A percentile compares a stretch with the other conserved stretches of the same genome.
Evolutionary conservation across 2,329 filamentous ascomycete genomes (phyloP).

Genomic region (Lizonia empirigonia): DNA sequence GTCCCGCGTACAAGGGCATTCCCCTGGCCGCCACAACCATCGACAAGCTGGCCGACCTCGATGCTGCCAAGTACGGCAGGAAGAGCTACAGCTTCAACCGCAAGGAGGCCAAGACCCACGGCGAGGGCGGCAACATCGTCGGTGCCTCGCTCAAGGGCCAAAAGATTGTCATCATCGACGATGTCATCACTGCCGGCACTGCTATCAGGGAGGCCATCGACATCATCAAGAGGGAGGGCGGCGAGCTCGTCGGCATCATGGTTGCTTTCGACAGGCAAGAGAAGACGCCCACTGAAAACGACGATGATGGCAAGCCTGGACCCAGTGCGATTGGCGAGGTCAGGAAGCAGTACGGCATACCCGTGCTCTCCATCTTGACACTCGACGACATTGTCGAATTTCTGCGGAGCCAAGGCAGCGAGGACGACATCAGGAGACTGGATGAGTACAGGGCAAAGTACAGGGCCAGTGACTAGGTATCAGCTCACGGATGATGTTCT

Average conservation of each 20-base stretch:
- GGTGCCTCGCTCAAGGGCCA: conserved; percentile 85
- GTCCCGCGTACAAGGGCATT: conserved; percentile 96
- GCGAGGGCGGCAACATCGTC: conserved; percentile 92
- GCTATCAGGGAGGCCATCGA: conserved; percentile 91
- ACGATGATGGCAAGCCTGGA: conserved; percentile 70
- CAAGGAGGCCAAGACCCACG: conserved; percentile 95
- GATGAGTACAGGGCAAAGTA: conserved; percentile 51
- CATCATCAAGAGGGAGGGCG: conserved; percentile 86
- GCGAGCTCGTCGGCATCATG: conserved; percentile 82
- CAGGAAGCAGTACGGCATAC: conserved; percentile 79
- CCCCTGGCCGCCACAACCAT: conserved; percentile 81
- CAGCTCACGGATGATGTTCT: not conserved
- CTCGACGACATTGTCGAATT: conserved; percentile 74
- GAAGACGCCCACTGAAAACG: conserved; percentile 67
- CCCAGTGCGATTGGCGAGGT: conserved; percentile 86
- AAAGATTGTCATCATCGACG: conserved; percentile 88
- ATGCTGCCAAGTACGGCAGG: conserved; percentile 67
- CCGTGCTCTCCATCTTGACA: conserved; percentile 81
- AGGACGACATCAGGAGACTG: conserved; percentile 52
- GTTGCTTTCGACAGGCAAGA: conserved; percentile 88
- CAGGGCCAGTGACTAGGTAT: conserved; percentile 45
- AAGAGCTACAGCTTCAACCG: conserved; percentile 90
- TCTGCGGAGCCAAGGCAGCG: conserved; percentile 51
- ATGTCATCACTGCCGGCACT: conserved; percentile 94
- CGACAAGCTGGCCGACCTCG: conserved; percentile 74